Conservation (phyloP, 169 alveolate species). For the Plasmodium malariae region DNA sequence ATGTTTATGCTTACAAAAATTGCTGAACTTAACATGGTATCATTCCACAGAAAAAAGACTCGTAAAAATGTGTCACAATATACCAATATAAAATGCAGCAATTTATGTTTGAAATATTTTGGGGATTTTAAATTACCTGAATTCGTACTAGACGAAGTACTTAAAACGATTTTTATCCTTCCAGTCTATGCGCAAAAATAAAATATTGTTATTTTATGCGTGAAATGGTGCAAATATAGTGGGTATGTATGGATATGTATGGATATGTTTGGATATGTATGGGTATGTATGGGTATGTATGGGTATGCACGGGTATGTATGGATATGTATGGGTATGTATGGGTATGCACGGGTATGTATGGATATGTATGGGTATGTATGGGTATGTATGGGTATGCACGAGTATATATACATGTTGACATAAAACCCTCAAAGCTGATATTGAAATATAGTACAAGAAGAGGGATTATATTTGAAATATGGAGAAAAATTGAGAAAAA, state of each 20-base stretch:
- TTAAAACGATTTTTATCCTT: constrained; percentile 82
- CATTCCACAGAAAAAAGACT: not conserved
- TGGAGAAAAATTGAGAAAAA: not conserved
- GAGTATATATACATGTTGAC: no score
- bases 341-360: not conserved
- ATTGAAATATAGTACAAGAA: constrained; percentile 1
- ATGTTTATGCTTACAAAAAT: not conserved
- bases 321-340: constrained; percentile 1
- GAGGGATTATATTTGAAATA: not conserved
- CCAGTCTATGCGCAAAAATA: constrained; percentile 80
- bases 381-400: not conserved
- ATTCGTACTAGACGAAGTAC: constrained; percentile 78
- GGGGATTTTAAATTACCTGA: constrained; percentile 44
- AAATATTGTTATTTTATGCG: no score
- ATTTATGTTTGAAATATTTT: not conserved
- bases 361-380: not conserved
- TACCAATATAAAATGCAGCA: not conserved
- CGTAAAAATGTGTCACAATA: not conserved
- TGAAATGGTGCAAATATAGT: not conserved
- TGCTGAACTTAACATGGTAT: constrained; percentile 5
- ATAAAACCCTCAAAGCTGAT: not conserved
- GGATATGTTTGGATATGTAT: not conserved
- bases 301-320: no score
- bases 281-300: no score
- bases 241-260: not conserved